These are phyloP conservation scores for Xylaria nigripes DNA, from an alignment of 495 filamentous ascomycete species.

Conservation along the genomic window DNA sequence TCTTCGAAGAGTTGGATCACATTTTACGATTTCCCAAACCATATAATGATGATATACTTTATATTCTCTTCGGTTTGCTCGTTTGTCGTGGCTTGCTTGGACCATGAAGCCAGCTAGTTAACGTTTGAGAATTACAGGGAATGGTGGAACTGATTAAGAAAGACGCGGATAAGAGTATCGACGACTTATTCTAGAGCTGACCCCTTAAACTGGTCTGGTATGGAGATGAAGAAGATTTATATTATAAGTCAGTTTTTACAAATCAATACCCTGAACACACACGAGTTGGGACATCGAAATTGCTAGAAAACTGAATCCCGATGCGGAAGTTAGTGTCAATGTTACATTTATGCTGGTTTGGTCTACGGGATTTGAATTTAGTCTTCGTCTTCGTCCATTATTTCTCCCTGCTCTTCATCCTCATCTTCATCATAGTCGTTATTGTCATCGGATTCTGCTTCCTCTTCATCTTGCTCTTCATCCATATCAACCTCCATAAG, in stretches of 20 bases:
- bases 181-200: constrained; percentile 65
- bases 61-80: neutral
- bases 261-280: too few species aligned
- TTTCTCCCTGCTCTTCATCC: constrained; percentile 13
- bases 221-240: neutral
- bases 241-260: too few species aligned
- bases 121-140: constrained; percentile 46
- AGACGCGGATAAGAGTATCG: constrained; percentile 85
- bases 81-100: neutral
- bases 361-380: neutral
- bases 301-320: too few species aligned
- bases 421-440: constrained; percentile 13
- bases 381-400: constrained; percentile 12
- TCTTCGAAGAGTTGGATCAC: too few species aligned
- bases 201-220: neutral
- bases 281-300: too few species aligned
- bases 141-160: constrained; percentile 92
- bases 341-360: neutral
- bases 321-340: too few species aligned
- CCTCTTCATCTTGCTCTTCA: constrained; percentile 9
- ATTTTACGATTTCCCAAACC: too few species aligned
- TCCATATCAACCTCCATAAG: constrained; percentile 6
- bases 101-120: neutral
- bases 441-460: constrained; percentile 3
- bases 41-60: too few species aligned